These are phyloP conservation scores for Xylaria arbuscula DNA, from an alignment of 2,329 filamentous ascomycete species.

Conservation along the genomic window DNA sequence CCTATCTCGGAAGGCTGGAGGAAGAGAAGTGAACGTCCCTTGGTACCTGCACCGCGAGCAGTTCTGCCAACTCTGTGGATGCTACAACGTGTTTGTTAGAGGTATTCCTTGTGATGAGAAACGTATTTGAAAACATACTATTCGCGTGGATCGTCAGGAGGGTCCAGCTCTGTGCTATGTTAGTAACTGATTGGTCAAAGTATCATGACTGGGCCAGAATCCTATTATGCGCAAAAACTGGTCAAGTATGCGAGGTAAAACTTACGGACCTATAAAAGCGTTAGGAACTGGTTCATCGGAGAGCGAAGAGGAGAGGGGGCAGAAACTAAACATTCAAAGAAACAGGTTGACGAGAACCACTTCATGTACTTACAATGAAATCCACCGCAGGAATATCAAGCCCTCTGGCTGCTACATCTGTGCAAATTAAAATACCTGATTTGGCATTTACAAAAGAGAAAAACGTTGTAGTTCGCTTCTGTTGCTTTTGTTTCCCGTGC, in stretches of 20 bases:
- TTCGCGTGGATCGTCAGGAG: conserved; percentile 82
- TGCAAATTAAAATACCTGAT: conserved; percentile 91
- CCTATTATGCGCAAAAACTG: not conserved
- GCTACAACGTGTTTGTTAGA: conserved; percentile 20
- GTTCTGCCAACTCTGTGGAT: conserved; percentile 92
- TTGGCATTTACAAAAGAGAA: conserved; percentile 91
- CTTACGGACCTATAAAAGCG: conserved; percentile 32
- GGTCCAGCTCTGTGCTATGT: conserved; percentile 77
- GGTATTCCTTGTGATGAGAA: not conserved
- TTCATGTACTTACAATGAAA: conserved; percentile 67
- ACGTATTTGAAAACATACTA: conserved; percentile 22
- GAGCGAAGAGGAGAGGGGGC: not conserved
- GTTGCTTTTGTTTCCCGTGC: conserved; percentile 96
- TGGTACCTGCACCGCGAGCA: conserved; percentile 83
- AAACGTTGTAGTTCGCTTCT: conserved; percentile 98
- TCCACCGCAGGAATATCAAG: conserved; percentile 96
- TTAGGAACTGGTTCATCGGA: conserved; percentile 16
- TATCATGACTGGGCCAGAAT: not conserved
- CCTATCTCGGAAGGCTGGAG: conserved; percentile 91
- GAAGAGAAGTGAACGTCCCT: conserved; percentile 92
- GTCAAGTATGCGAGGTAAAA: not conserved
- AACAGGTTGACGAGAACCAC: not conserved
- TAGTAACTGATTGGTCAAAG: not conserved
- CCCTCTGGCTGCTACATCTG: conserved; percentile 93
- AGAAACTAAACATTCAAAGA: not conserved